Conservation (phyloP, 2,329 filamentous ascomycete species). For the Samsoniella hepiali region DNA sequence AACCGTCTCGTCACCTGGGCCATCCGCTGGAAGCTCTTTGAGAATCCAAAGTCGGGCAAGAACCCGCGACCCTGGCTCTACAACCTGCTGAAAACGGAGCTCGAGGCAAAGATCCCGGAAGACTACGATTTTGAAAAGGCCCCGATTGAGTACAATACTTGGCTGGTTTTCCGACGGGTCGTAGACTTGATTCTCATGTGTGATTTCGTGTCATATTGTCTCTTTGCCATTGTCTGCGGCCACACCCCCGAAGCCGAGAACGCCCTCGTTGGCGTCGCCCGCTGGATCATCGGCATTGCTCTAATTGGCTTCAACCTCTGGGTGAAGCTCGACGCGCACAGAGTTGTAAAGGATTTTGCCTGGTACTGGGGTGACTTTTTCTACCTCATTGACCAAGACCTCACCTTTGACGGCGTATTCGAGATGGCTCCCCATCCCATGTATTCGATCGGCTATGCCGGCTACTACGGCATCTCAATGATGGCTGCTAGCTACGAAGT, state of each 20-base stretch:
- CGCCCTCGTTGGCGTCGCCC: conserved; percentile 62
- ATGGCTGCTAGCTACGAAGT: conserved; percentile 98
- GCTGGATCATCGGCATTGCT: conserved; percentile 75
- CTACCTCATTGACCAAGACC: conserved; percentile 93
- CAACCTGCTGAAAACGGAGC: conserved; percentile 77
- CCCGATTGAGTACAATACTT: conserved; percentile 97
- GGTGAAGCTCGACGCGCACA: conserved; percentile 96
- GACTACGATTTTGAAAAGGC: conserved; percentile 94
- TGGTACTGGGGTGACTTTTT: conserved; percentile 99
- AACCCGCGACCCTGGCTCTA: conserved; percentile 83
- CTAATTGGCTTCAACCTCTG: conserved; percentile 93
- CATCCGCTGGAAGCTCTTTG: conserved; percentile 80
- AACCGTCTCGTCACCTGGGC: conserved; percentile 85
- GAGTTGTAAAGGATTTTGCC: conserved; percentile 97
- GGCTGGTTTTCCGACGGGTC: conserved; percentile 91
- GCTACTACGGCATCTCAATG: conserved; percentile 96
- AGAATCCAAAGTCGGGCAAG: conserved; percentile 72
- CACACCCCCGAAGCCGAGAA: conserved; percentile 71
- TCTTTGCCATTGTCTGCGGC: conserved; percentile 88
- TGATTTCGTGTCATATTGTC: conserved; percentile 94
- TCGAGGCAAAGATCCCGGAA: conserved; percentile 89
- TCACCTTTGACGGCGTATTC: conserved; percentile 98
- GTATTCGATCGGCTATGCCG: conserved; percentile 97
- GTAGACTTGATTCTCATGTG: conserved; percentile 98
- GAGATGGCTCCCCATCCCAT: conserved; percentile 98